Evolutionary conservation across 1,284 basidiomycete genomes (phyloP), one percentile per base, ranked within the genome.

Genomic region (Austroboletus niveus): DNA sequence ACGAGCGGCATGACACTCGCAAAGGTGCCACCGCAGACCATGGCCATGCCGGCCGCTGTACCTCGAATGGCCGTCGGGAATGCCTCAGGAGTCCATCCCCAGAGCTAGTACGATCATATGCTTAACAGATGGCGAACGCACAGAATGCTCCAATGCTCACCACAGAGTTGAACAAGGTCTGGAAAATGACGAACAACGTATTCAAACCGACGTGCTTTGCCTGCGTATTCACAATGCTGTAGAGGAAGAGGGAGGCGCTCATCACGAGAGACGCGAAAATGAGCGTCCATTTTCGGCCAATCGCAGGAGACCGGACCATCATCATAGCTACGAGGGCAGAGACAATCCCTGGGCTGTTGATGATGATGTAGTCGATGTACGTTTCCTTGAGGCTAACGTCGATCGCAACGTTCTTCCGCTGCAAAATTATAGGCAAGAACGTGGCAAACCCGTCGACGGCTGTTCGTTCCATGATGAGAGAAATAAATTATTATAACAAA

Each of bases 261-360:
- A 40, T 43, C 14, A 44, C 1, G 31, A 60, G 34, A 1, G 58
- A 60, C n/a, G 60, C 53, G 35, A 49, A 29, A 12, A 62, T 51
- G 15, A 60, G 47, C 4, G 60, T 54, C 57, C 57, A 62, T 42
- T 62, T 60, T 31, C 60, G 47, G 11, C 58, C 58, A 15, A 60
- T 29, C 7, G 20, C 29, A 6, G 58, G 57, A 8, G 51, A 38
- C 17, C 60, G 60, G 17, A 60, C 51, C 49, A 60, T 31, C 9
- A 61, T 27, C 9, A 57, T 40, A 1, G 51, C 39, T 7, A 62
- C 14, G 8, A 42, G 15, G 31, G 29, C 41, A 3, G 47, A 60
- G 3, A 7, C 48, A 9, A 60, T 38, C 7, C 57, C 57, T 0
- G 58, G 58, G 14, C 45, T 39, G n/a, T 49, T 49, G 6, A 52